phyloP scores from a whole-genome alignment of 371 early-diverging fungal genomes.

The Phascolomyces articulosus region DNA sequence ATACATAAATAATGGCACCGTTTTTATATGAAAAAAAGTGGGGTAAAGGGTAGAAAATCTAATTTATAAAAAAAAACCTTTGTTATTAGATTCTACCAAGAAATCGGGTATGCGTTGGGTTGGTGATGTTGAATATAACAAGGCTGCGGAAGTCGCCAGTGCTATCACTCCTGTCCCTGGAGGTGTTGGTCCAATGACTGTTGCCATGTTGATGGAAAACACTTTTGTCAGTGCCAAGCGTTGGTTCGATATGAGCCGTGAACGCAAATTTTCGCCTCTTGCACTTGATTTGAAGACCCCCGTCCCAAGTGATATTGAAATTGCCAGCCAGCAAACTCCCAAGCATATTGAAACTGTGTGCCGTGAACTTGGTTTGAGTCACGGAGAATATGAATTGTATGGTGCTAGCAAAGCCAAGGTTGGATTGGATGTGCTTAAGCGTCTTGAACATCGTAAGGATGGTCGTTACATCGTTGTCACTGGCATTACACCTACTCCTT shows the following conservation, averaged over 20 bases:
- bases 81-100: conserved; percentile 76
- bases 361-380: conserved; percentile 77
- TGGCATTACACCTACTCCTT: conserved; percentile 97
- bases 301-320: conserved; percentile 93
- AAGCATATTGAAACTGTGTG: conserved; percentile 83
- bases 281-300: conserved; percentile 70
- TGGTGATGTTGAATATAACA: conserved; percentile 89
- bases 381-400: conserved; percentile 85
- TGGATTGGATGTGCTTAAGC: conserved; percentile 75
- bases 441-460: conserved; percentile 77
- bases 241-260: conserved; percentile 38
- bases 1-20: too few species aligned
- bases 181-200: conserved; percentile 97
- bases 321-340: conserved; percentile 86
- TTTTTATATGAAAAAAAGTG: too few species aligned
- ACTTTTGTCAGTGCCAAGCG: conserved; percentile 74
- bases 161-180: conserved; percentile 95
- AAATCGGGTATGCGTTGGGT: conserved; percentile 88
- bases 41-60: too few species aligned
- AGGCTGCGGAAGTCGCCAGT: conserved; percentile 71
- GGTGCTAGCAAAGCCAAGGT: conserved; percentile 93
- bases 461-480: conserved; percentile 95
- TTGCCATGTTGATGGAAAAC: conserved; percentile 93
- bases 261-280: conserved; percentile 63
- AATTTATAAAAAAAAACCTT: too few species aligned